Evolutionary conservation across 352 stramenopile genomes (phyloP).

Genomic region (Phytophthora hibernalis): DNA sequence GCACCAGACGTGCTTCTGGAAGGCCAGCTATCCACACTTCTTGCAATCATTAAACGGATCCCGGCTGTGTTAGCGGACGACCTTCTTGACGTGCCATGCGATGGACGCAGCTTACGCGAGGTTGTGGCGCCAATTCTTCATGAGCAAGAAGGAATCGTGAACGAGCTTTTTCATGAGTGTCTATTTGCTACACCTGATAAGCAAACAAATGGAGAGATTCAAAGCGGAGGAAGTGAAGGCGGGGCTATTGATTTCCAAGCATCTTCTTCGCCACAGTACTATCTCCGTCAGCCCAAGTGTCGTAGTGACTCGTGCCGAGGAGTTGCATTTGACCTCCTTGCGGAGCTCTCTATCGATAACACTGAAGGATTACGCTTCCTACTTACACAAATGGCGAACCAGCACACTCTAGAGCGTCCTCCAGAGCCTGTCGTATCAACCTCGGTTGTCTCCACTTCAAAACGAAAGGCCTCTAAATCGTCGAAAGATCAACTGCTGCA

Average conservation of each 20-base stretch:
- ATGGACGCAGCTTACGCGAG: slow-evolving; percentile 60
- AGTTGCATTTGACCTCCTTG: slow-evolving; percentile 82
- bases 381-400: slow-evolving; percentile 70
- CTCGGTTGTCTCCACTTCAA: slow-evolving; percentile 42
- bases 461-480: slow-evolving; percentile 58
- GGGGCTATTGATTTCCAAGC: slow-evolving; percentile 19
- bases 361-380: slow-evolving; percentile 66
- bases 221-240: slow-evolving; percentile 22
- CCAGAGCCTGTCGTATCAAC: slow-evolving; percentile 38
- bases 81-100: slow-evolving; percentile 45
- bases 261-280: slow-evolving; percentile 68
- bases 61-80: slow-evolving; percentile 56
- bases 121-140: slow-evolving; percentile 55
- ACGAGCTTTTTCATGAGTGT: slow-evolving; percentile 75
- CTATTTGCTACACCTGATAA: slow-evolving; percentile 67
- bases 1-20: slow-evolving; percentile 54
- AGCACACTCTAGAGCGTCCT: slow-evolving; percentile 75
- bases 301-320: slow-evolving; percentile 76
- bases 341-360: slow-evolving; percentile 73
- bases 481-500: slow-evolving; percentile 57
- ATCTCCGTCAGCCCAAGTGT: slow-evolving; percentile 83
- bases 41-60: slow-evolving; percentile 66
- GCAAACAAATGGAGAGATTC: slow-evolving; percentile 25
- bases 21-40: slow-evolving; percentile 63
- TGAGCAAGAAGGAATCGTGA: slow-evolving; percentile 65